phyloP scores from a whole-genome alignment of 805 yeast genomes.

The Sungouiozyma ichnusensis region DNA sequence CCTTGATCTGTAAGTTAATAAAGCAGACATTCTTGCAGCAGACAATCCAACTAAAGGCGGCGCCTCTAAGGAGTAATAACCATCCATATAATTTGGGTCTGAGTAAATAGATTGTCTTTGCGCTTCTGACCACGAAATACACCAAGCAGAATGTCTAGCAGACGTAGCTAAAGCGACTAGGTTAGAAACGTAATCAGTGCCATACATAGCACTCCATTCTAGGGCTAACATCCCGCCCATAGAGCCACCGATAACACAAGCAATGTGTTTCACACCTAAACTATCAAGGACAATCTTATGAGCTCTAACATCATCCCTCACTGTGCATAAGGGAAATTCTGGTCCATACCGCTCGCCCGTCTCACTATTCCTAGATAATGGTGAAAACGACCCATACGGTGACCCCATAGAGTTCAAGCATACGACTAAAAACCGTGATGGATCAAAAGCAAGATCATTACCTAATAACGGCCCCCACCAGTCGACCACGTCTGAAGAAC shows the following conservation, averaged over 20 bases:
- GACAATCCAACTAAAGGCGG: constrained; percentile 82
- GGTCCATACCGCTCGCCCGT: constrained; percentile 82
- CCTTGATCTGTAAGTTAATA: constrained; percentile 84
- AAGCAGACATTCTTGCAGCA: constrained; percentile 96
- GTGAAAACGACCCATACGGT: constrained; percentile 93
- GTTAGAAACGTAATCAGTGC: constrained; percentile 57
- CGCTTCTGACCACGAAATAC: constrained; percentile 97
- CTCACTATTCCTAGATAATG: constrained; percentile 68
- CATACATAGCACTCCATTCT: constrained; percentile 62
- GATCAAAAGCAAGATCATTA: constrained; percentile 74
- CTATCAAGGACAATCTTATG: constrained; percentile 72
- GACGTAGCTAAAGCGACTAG: constrained; percentile 85
- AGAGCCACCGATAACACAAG: constrained; percentile 89
- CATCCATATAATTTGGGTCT: constrained; percentile 88
- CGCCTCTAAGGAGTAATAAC: constrained; percentile 66
- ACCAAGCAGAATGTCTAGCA: constrained; percentile 96
- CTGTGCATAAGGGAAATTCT: constrained; percentile 85
- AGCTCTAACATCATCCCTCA: constrained; percentile 81
- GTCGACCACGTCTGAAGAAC: constrained; percentile 88
- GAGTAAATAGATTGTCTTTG: constrained; percentile 93
- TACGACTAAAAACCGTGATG: constrained; percentile 71
- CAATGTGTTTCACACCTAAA: constrained; percentile 67
- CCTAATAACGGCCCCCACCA: constrained; percentile 99
- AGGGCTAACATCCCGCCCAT: constrained; percentile 98
- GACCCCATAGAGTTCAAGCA: constrained; percentile 92